A percentile compares a stretch with the other conserved stretches of the same genome.
These are phyloP conservation scores for Dovyalis caffra DNA, from an alignment of 345 rosid species.

Conservation along the genomic window DNA sequence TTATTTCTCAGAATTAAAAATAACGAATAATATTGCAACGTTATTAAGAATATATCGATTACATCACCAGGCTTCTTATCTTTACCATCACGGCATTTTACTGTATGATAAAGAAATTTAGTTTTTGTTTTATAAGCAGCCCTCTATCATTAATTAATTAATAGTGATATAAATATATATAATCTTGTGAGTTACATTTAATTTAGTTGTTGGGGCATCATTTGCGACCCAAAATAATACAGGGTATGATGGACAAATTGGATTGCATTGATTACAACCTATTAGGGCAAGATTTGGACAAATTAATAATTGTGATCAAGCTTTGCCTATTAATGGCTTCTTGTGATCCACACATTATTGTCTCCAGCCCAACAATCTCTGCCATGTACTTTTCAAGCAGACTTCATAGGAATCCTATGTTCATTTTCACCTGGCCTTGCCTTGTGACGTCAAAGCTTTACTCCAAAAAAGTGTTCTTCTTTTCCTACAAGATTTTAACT, in stretches of 20 bases:
- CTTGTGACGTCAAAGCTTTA: no score
- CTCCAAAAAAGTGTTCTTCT: no score
- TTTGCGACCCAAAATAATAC: not conserved
- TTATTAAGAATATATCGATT: no score
- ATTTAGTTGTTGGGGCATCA: not conserved
- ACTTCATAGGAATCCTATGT: not conserved
- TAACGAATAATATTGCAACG: no score
- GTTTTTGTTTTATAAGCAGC: no score
- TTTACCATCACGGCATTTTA: no score
- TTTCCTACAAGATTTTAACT: no score
- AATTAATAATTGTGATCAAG: not conserved
- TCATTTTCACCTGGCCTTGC: not conserved
- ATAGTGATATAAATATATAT: no score
- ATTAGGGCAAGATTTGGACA: not conserved
- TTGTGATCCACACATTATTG: not conserved
- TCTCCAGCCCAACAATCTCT: not conserved
- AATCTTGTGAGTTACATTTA: not conserved
- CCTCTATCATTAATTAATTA: no score
- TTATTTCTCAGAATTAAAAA: no score
- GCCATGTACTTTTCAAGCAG: not conserved
- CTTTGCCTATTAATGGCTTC: not conserved
- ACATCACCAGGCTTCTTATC: no score
- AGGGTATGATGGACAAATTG: not conserved
- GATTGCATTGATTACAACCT: not conserved
- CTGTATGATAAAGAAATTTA: no score